Evolutionary conservation across 129 eudicot species (phyloP), one percentile per base, ranked within the genome.

Genomic region (Lonicera japonica): DNA sequence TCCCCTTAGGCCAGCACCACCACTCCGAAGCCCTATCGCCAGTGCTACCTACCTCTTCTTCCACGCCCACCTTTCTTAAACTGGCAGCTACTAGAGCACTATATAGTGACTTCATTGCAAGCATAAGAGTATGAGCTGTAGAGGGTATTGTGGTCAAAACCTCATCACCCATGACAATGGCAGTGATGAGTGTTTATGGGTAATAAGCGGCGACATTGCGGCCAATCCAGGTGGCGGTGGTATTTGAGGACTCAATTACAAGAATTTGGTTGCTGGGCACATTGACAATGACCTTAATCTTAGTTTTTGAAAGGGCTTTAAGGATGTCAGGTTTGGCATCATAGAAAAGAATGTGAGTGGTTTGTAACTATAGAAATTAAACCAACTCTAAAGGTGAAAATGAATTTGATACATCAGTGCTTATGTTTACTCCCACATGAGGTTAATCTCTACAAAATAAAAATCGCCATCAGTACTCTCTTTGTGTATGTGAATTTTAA

Each of bases 361-460:
- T 83, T 15, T 92, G 95, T 41, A 82, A 61, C 60, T 85, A 77
- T 38, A 92, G 64, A 54, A 92, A 86, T 11, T 89, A 63, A 38
- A 88, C 92, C 66, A 92, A 72, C 38, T 85, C 76, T 19, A 81
- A 19, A 14, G 96, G 77, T 8, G 95, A 79, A 0, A 83, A 75
- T 20, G 81, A 74, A 34, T 92, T 83, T 6, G 99, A 71, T 6
- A 92, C 88, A 73, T 92, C 99, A 21, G 99, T 88, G 56, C 99
- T 96, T 15, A 92, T 75, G 83, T 88, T 88, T 38, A 92, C 95
- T 57, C 99, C 99, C 63, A 87, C 96, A 73, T 78, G 88, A 36
- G 96, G 95, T 71, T 78, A 40, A 77, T 75, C 68, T 59, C 95
- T 85, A 83, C 86, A 67, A 40, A 25, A 45, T 34, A 21, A 57